Conservation (phyloP, 441 rosid genomes). For the Populus hybrid region DNA sequence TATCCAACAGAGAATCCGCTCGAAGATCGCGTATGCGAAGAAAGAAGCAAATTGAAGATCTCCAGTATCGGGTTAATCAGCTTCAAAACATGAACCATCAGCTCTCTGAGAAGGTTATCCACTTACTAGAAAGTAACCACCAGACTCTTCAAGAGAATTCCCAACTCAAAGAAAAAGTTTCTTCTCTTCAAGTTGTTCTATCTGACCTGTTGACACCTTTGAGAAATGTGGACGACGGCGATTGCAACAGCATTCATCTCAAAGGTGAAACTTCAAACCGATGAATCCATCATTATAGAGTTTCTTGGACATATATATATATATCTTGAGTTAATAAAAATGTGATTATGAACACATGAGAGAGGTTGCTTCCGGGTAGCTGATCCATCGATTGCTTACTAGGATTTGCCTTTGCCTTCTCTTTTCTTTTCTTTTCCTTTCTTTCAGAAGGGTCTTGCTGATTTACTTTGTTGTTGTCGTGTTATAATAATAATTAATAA, state of each 20-base stretch:
- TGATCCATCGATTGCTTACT: too few species aligned
- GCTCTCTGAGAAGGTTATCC: slow-evolving; percentile 65
- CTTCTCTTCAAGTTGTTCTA: slow-evolving; percentile 57
- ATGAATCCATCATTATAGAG: slow-evolving; percentile 7
- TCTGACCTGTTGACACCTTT: slow-evolving; percentile 47
- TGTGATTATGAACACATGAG: too few species aligned
- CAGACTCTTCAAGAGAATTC: slow-evolving; percentile 66
- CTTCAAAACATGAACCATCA: slow-evolving; percentile 53
- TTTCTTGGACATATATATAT: background rate
- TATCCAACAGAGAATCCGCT: slow-evolving; percentile 81
- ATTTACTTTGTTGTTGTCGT: too few species aligned
- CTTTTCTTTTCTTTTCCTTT: too few species aligned
- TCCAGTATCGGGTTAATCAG: slow-evolving; percentile 63
- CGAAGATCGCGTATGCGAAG: slow-evolving; percentile 68
- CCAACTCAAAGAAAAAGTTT: slow-evolving; percentile 61
- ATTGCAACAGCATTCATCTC: slow-evolving; percentile 17
- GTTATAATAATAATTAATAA: too few species aligned
- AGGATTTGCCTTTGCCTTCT: too few species aligned
- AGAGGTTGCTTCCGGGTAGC: too few species aligned
- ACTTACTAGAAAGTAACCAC: slow-evolving; percentile 61
- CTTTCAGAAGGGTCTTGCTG: too few species aligned
- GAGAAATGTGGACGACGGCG: slow-evolving; percentile 35
- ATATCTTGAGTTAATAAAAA: background rate
- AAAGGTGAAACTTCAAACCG: slow-evolving; percentile 31
- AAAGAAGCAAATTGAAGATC: slow-evolving; percentile 75